These are phyloP conservation scores for Botrytis deweyae DNA, from an alignment of 2,329 filamentous ascomycete genomes.

Conservation along the genomic window DNA sequence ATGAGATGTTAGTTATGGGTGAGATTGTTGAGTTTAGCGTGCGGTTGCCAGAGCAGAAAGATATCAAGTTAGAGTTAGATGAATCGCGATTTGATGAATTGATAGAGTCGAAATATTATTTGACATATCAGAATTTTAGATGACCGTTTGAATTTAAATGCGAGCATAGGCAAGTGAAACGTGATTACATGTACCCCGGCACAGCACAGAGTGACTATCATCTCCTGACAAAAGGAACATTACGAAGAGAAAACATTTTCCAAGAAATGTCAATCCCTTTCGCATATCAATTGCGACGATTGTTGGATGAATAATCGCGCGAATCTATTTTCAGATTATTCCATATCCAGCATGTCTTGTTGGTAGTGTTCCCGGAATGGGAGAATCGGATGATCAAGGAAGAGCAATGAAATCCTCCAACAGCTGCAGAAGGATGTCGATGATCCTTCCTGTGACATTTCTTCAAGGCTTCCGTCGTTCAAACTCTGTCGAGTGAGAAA, in stretches of 20 bases:
- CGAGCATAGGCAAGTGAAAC: background rate
- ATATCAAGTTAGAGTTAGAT: background rate
- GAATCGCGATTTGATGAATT: slow-evolving; percentile 7
- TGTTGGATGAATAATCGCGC: background rate
- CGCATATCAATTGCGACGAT: background rate
- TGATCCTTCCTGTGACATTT: background rate
- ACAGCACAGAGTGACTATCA: background rate
- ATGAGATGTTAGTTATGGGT: background rate
- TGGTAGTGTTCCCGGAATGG: background rate
- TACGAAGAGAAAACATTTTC: background rate
- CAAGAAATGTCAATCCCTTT: background rate
- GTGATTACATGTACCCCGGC: background rate
- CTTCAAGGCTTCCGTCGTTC: background rate
- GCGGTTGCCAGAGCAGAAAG: background rate
- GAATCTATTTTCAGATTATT: background rate
- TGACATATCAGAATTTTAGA: background rate
- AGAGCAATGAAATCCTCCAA: background rate
- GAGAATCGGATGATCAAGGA: background rate
- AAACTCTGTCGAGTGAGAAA: background rate
- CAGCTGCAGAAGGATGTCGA: background rate
- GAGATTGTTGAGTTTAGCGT: background rate
- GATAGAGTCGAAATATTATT: slow-evolving; percentile 2
- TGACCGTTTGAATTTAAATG: background rate
- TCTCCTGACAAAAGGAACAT: background rate
- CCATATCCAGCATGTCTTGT: background rate